Conservation (phyloP, 1,139 yeast genomes). For the Geotrichum cucujoidarum region DNA sequence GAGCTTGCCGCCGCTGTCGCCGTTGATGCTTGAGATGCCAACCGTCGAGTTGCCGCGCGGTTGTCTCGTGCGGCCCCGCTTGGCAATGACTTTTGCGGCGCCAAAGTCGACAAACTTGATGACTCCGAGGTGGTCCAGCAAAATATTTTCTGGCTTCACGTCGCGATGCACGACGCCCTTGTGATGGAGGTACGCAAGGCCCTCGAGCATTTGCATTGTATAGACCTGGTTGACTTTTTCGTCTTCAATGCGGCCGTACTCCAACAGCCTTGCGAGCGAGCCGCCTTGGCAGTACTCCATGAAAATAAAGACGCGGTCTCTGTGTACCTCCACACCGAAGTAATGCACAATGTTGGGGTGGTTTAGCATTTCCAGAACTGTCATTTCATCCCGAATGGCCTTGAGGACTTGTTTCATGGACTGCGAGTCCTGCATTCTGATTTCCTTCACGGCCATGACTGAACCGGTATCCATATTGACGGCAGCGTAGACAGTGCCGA, state of each 20-base stretch:
- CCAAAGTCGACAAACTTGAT: constrained; percentile 96
- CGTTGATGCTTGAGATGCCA: constrained; percentile 12
- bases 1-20: constrained; percentile 31
- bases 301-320: constrained; percentile 90
- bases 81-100: constrained; percentile 91
- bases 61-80: constrained; percentile 48
- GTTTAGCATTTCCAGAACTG: constrained; percentile 86
- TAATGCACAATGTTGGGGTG: constrained; percentile 97
- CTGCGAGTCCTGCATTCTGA: constrained; percentile 83
- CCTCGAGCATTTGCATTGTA: constrained; percentile 89
- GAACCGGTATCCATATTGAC: constrained; percentile 93
- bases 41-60: constrained; percentile 1
- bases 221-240: constrained; percentile 90
- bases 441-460: constrained; percentile 94
- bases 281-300: constrained; percentile 99
- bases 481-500: constrained; percentile 91
- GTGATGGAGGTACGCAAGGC: constrained; percentile 88
- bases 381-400: constrained; percentile 91
- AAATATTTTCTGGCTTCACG: constrained; percentile 90
- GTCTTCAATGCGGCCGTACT: constrained; percentile 91
- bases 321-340: constrained; percentile 94
- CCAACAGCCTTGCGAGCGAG: constrained; percentile 74
- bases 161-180: constrained; percentile 97
- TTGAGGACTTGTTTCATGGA: constrained; percentile 82
- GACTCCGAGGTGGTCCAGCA: constrained; percentile 87